phyloP scores from a whole-genome alignment of 108 stramenopile genomes.

The Mayamaea pseudoterrestris region DNA sequence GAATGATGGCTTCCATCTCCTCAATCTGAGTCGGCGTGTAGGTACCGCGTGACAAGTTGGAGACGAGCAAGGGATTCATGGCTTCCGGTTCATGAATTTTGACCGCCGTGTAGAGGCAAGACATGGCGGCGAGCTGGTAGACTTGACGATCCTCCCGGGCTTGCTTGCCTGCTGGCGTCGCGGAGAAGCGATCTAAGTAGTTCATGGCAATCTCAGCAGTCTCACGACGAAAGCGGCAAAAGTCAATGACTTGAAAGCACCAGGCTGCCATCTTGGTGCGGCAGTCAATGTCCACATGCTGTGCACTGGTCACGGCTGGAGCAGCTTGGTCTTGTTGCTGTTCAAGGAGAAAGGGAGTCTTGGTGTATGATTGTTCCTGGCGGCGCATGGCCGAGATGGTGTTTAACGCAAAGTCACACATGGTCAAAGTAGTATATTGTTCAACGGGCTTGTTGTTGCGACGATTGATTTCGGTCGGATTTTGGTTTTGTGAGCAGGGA shows the following conservation, averaged over 20 bases:
- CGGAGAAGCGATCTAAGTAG: constrained; percentile 38
- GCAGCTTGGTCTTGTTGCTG: background rate
- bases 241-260: constrained; percentile 50
- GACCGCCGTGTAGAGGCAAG: constrained; percentile 53
- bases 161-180: constrained; percentile 5
- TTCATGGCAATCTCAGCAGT: constrained; percentile 49
- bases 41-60: constrained; percentile 40
- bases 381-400: constrained; percentile 11
- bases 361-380: constrained; percentile 8
- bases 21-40: constrained; percentile 30
- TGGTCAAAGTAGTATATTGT: too few species aligned
- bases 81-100: constrained; percentile 52
- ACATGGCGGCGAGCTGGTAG: constrained; percentile 66
- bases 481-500: too few species aligned
- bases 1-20: constrained; percentile 27
- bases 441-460: too few species aligned
- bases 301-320: background rate
- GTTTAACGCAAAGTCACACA: too few species aligned
- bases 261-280: constrained; percentile 44
- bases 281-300: constrained; percentile 25
- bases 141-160: constrained; percentile 18
- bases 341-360: constrained; percentile 12
- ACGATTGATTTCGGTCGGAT: too few species aligned
- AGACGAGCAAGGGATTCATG: constrained; percentile 35
- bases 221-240: constrained; percentile 44